Percentiles rank a stretch among this genome's conserved stretches.
phyloP scores from a whole-genome alignment of 768 basidiomycete species.

The Termitomyces titanicus region DNA sequence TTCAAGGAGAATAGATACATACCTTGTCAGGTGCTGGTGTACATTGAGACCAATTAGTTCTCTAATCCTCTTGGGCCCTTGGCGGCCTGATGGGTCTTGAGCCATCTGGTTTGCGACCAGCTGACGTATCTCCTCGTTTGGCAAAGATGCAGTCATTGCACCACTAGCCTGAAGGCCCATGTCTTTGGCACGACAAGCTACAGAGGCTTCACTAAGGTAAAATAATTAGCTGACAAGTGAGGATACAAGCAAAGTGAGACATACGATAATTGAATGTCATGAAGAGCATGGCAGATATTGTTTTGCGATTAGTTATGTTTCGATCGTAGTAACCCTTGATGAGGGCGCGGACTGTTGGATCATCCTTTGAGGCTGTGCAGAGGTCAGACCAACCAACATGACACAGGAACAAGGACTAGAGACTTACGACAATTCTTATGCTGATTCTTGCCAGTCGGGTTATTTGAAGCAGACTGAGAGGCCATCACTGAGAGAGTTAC shows the following conservation, averaged over 20 bases:
- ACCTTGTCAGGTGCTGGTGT: conserved; percentile 18
- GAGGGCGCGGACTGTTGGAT: neutral
- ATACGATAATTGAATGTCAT: no score
- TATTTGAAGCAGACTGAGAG: neutral
- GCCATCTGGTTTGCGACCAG: conserved; percentile 30
- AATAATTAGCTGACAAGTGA: no score
- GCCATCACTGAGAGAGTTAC: neutral
- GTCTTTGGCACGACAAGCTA: conserved; percentile 8
- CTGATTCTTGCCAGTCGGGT: neutral
- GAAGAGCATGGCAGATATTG: neutral
- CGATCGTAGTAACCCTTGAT: neutral
- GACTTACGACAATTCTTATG: neutral
- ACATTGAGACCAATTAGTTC: no score
- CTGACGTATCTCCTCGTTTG: conserved; percentile 22
- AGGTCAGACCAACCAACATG: neutral
- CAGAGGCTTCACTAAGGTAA: neutral
- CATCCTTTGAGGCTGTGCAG: neutral
- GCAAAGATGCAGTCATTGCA: conserved; percentile 18
- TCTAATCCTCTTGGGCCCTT: no score
- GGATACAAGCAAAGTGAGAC: no score
- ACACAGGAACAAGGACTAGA: neutral
- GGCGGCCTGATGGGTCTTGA: conserved; percentile 25
- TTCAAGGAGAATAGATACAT: no score
- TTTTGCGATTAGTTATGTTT: neutral
- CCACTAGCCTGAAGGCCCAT: conserved; percentile 24